A percentile compares a stretch with the other conserved stretches of the same genome.
phyloP scores from a whole-genome alignment of 805 yeast species.

The Zygotorulaspora florentina region DNA sequence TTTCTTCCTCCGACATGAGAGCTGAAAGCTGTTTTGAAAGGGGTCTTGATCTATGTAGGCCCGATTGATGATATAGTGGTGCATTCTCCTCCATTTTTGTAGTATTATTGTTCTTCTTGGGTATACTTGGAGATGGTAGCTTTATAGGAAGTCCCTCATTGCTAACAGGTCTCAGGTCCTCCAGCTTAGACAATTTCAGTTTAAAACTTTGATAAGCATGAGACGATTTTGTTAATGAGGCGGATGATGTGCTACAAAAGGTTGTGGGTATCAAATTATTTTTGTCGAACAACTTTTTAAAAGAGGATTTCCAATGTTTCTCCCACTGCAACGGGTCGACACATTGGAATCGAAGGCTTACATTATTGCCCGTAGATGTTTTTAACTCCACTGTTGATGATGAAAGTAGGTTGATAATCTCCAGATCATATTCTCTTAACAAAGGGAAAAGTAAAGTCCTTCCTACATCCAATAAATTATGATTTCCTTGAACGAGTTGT shows the following conservation, averaged over 20 bases:
- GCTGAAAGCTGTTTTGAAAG: conserved; percentile 15
- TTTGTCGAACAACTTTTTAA: conserved; percentile 17
- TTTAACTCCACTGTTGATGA: conserved; percentile 16
- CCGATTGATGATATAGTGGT: conserved; percentile 1
- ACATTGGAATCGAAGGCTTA: conserved; percentile 19
- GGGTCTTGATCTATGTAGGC: conserved; percentile 22
- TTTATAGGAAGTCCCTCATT: conserved; percentile 16
- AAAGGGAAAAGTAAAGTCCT: conserved; percentile 28
- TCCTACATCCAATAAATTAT: conserved; percentile 19
- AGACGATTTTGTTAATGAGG: conserved; percentile 14
- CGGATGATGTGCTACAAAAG: conserved; percentile 8
- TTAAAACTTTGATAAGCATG: conserved; percentile 18
- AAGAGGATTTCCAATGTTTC: conserved; percentile 22
- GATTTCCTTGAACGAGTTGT: conserved; percentile 13
- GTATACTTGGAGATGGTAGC: conserved; percentile 3
- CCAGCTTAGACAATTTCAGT: conserved; percentile 17
- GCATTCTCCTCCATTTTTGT: not conserved
- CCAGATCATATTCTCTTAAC: conserved; percentile 23
- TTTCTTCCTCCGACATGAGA: conserved; percentile 7
- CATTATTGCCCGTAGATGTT: conserved; percentile 23
- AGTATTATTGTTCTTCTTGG: not conserved
- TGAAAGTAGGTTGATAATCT: conserved; percentile 7
- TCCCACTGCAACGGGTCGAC: conserved; percentile 28
- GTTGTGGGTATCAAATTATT: conserved; percentile 5
- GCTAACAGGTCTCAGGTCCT: conserved; percentile 12